Evolutionary conservation across 164 flowering plant genomes (phyloP).

Genomic region (Chimonanthus praecox): DNA sequence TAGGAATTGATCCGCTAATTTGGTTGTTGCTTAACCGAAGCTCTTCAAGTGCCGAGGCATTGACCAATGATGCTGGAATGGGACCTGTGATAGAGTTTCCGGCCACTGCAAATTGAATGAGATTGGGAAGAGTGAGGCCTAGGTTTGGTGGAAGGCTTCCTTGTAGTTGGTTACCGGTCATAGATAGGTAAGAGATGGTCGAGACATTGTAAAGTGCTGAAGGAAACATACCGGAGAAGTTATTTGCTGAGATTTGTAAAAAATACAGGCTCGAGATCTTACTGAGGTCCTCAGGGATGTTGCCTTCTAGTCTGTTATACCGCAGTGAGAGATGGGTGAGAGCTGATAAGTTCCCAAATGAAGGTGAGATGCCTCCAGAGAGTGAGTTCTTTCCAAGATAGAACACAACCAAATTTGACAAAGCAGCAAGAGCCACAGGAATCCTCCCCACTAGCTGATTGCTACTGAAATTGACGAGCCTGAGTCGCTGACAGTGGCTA

Average conservation of each 20-base stretch:
- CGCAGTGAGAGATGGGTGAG: neutral
- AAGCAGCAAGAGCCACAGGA: neutral
- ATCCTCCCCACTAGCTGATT: constrained; percentile 7
- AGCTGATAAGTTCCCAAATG: neutral
- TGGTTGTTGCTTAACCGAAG: neutral
- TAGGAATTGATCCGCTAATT: neutral
- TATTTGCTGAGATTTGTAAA: neutral
- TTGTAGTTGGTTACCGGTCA: neutral
- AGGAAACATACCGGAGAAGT: neutral
- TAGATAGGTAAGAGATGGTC: neutral
- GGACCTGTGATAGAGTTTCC: neutral
- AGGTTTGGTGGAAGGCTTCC: neutral
- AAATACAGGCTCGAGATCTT: neutral
- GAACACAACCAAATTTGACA: neutral
- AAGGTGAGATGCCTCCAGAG: neutral
- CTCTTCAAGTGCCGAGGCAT: neutral
- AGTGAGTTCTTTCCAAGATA: neutral
- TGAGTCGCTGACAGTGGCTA: constrained; percentile 4
- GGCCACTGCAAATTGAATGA: neutral
- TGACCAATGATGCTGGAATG: neutral
- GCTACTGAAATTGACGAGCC: neutral
- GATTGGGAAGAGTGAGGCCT: neutral
- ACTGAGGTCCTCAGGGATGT: neutral
- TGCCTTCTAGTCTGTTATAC: neutral
- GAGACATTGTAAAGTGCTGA: neutral